phyloP scores from a whole-genome alignment of 495 filamentous ascomycete genomes.

The Usnea hakonensis region DNA sequence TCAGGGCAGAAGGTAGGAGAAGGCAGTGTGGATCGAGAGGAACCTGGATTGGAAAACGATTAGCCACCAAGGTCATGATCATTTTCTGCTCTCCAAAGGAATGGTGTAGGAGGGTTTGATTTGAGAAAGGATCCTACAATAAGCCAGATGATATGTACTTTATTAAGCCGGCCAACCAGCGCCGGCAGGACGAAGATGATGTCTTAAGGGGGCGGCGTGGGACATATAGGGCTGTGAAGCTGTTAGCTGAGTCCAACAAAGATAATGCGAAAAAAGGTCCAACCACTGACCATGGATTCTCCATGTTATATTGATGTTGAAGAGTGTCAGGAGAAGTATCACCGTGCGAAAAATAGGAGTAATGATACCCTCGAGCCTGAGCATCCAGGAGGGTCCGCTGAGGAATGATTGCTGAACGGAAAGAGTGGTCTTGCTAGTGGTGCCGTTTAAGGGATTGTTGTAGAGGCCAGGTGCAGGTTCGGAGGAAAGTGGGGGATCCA shows the following conservation, averaged over 20 bases:
- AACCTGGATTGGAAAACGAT: no score
- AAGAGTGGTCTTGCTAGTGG: not conserved
- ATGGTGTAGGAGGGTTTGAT: no score
- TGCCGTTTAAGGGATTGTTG: not conserved
- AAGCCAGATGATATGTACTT: no score
- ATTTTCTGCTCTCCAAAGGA: no score
- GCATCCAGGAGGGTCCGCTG: not conserved
- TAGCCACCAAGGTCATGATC: no score
- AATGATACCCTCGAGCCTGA: not conserved
- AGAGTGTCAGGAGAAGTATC: slow-evolving; percentile 1
- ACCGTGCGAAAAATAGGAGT: not conserved
- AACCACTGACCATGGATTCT: slow-evolving; percentile 6
- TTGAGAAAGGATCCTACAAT: no score
- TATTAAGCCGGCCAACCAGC: not conserved
- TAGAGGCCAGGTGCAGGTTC: not conserved
- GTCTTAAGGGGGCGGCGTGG: not conserved
- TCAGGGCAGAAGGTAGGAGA: no score
- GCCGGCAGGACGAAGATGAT: not conserved
- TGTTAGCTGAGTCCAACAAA: not conserved
- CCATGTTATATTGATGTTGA: slow-evolving; percentile 3
- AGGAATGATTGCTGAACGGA: not conserved
- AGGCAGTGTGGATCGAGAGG: no score
- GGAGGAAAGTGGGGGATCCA: not conserved
- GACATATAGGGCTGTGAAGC: not conserved
- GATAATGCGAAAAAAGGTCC: no score